Percentiles rank a stretch among this genome's conserved stretches.
Conservation (phyloP, 352 stramenopile species). For the Globisporangium cederbergense region DNA sequence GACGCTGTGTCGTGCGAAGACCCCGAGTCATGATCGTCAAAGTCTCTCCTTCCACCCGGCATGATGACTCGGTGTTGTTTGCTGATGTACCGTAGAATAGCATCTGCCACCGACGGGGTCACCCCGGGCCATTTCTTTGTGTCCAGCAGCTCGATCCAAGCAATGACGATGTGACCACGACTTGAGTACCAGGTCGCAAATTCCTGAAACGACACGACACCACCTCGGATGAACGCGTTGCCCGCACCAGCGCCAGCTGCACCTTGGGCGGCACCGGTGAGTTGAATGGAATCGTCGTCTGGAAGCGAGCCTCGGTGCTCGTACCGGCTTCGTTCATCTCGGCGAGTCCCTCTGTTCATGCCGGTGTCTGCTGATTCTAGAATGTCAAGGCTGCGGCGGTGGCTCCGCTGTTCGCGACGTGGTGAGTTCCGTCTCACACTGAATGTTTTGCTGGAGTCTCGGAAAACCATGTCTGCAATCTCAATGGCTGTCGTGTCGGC, state of each 20-base stretch:
- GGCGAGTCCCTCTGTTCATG: conserved; percentile 22
- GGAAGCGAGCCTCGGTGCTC: conserved; percentile 73
- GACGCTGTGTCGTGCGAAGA: conserved; percentile 69
- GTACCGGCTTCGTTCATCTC: conserved; percentile 41
- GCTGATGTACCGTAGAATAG: conserved; percentile 76
- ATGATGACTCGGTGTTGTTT: conserved; percentile 61
- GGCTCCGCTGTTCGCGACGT: conserved; percentile 26
- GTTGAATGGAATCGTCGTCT: conserved; percentile 45
- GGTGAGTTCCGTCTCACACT: conserved; percentile 38
- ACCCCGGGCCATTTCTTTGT: conserved; percentile 82
- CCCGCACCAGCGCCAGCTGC: conserved; percentile 56
- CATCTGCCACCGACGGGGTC: conserved; percentile 50
- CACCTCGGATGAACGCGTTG: conserved; percentile 65
- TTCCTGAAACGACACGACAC: conserved; percentile 79
- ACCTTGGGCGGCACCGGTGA: conserved; percentile 51
- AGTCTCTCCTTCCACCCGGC: conserved; percentile 8
- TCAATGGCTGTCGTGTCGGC: conserved; percentile 77
- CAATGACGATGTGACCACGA: conserved; percentile 77
- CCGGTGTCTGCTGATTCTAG: conserved; percentile 36
- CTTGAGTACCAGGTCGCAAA: conserved; percentile 87
- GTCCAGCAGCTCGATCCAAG: conserved; percentile 85
- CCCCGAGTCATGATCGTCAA: conserved; percentile 40
- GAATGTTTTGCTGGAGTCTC: conserved; percentile 78
- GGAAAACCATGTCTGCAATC: conserved; percentile 82
- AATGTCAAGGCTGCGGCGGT: conserved; percentile 61